Percentiles rank a stretch among this genome's conserved stretches.
Evolutionary conservation across 148 eudicot species (phyloP).

Genomic region (Heliamphora exappendiculata): DNA sequence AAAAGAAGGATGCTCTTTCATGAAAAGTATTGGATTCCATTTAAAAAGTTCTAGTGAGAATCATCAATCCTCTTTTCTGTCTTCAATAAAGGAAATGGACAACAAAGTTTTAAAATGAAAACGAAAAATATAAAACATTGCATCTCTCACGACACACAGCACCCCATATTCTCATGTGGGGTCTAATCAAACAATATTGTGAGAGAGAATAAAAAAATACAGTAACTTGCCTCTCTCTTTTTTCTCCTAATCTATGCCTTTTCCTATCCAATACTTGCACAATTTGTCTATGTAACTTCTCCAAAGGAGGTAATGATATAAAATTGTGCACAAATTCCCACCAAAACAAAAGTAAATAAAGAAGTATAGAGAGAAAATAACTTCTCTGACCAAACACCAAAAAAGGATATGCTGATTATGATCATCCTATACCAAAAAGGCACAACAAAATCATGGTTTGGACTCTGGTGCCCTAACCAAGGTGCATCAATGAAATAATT

Average conservation of each 20-base stretch:
- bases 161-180: too few relatives aligned
- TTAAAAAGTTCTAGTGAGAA: neutral
- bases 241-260: neutral
- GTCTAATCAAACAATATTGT: too few relatives aligned
- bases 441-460: neutral
- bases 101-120: too few relatives aligned
- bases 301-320: neutral
- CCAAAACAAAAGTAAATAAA: too few relatives aligned
- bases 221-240: too few relatives aligned
- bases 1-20: neutral
- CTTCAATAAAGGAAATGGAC: too few relatives aligned
- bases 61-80: neutral
- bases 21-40: slow-evolving; percentile 11
- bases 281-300: neutral
- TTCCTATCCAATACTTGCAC: slow-evolving; percentile 1
- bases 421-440: neutral
- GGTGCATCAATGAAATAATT: neutral
- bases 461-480: neutral
- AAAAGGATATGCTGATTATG: neutral
- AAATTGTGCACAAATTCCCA: too few relatives aligned
- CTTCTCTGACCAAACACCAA: too few relatives aligned
- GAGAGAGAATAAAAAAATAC: too few relatives aligned
- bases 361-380: too few relatives aligned
- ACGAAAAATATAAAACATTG: too few relatives aligned
- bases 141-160: too few relatives aligned